These are phyloP conservation scores for Saccharomycopsis amapae DNA, from an alignment of 805 yeast species.

Conservation along the genomic window DNA sequence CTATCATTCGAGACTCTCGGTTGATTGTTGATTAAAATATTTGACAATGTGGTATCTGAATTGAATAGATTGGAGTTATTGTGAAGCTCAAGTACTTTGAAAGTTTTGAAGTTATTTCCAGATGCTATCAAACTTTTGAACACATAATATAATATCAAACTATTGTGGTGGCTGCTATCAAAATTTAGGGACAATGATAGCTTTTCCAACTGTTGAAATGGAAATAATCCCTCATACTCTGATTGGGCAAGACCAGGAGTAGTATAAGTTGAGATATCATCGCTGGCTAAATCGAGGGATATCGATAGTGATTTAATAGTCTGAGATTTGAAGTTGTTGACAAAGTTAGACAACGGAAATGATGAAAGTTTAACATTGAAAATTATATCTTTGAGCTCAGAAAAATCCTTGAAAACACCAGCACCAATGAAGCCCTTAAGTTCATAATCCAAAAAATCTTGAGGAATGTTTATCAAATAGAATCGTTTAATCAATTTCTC, in stretches of 20 bases:
- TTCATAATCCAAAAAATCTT: slow-evolving; percentile 13
- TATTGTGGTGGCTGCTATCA: slow-evolving; percentile 11
- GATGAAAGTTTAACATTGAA: slow-evolving; percentile 6
- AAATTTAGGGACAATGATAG: slow-evolving; percentile 12
- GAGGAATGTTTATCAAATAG: slow-evolving; percentile 6
- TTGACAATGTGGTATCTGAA: slow-evolving; percentile 11
- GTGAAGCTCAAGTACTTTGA: neutral
- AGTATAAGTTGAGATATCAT: slow-evolving; percentile 4
- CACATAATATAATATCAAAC: slow-evolving; percentile 9
- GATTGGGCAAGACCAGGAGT: neutral
- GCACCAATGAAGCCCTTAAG: neutral
- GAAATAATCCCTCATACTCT: slow-evolving; percentile 5
- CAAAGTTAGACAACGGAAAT: neutral
- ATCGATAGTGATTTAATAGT: neutral
- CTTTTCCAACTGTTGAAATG: slow-evolving; percentile 4
- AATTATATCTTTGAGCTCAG: neutral
- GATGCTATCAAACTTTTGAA: slow-evolving; percentile 7
- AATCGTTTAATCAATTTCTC: slow-evolving; percentile 1
- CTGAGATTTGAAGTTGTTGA: neutral
- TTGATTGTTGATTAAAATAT: slow-evolving; percentile 1
- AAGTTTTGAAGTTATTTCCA: slow-evolving; percentile 7
- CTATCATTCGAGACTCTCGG: neutral
- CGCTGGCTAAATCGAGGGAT: neutral
- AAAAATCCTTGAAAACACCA: slow-evolving; percentile 1
- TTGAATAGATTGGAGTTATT: slow-evolving; percentile 12